phyloP scores from a whole-genome alignment of 164 flowering plant species.

The Vitis riparia region DNA sequence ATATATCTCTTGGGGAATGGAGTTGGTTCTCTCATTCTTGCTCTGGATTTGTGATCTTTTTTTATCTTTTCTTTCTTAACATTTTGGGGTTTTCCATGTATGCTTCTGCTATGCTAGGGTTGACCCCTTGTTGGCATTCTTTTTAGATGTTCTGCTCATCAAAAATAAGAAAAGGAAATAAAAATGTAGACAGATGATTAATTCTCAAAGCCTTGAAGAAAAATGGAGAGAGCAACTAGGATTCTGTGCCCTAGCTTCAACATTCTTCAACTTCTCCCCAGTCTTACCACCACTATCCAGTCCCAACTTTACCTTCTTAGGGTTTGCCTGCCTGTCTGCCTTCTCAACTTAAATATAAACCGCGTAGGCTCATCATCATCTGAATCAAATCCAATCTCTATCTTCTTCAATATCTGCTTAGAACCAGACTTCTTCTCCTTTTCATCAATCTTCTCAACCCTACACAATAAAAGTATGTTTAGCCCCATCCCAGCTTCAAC shows the following conservation, averaged over 20 bases:
- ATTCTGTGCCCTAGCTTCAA: constrained; percentile 26
- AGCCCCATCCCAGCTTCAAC: constrained; percentile 31
- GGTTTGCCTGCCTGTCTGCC: constrained; percentile 23
- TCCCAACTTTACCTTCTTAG: constrained; percentile 46
- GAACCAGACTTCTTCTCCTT: constrained; percentile 34
- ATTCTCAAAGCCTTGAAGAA: too few species aligned
- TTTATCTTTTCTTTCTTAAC: too few species aligned
- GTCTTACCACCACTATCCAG: constrained; percentile 20
- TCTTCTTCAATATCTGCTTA: constrained; percentile 32
- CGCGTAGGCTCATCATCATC: constrained; percentile 71
- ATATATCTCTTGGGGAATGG: too few species aligned
- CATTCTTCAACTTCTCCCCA: constrained; percentile 17
- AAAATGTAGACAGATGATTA: too few species aligned
- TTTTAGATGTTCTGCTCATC: too few species aligned
- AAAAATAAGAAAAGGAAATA: too few species aligned
- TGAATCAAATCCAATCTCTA: constrained; percentile 33
- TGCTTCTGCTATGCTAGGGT: too few species aligned
- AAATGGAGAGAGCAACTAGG: too few species aligned
- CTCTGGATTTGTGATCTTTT: too few species aligned
- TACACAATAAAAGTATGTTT: constrained; percentile 3
- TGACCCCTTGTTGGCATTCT: too few species aligned
- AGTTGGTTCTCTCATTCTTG: too few species aligned
- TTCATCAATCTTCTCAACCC: constrained; percentile 40
- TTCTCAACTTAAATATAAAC: constrained; percentile 48
- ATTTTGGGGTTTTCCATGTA: too few species aligned